Conservation (phyloP, 352 stramenopile species). For the Phytophthora fragariaefolia region DNA sequence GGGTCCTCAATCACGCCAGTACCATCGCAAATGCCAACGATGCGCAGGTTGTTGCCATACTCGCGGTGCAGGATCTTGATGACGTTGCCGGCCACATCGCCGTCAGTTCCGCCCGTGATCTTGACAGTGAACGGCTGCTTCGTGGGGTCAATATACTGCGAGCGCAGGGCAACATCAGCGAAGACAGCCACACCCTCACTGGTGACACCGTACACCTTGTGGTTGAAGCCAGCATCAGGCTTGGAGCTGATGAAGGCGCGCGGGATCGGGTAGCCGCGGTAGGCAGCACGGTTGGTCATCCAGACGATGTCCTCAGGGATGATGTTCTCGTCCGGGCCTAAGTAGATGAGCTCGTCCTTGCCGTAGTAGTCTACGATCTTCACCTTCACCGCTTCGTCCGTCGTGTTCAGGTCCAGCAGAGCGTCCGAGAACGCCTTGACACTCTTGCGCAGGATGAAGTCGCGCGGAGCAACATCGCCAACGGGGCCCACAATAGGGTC, state of each 20-base stretch:
- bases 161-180: conserved; percentile 75
- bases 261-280: conserved; percentile 80
- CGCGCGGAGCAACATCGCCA: conserved; percentile 76
- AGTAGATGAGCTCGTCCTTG: conserved; percentile 86
- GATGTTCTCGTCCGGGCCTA: conserved; percentile 87
- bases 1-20: conserved; percentile 96
- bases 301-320: conserved; percentile 80
- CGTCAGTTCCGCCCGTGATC: conserved; percentile 96
- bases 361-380: conserved; percentile 85
- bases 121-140: conserved; percentile 82
- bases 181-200: conserved; percentile 87
- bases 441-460: conserved; percentile 95
- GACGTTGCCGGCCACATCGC: conserved; percentile 97
- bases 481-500: conserved; percentile 77
- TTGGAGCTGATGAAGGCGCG: conserved; percentile 90
- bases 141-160: conserved; percentile 78
- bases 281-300: conserved; percentile 86
- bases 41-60: conserved; percentile 92
- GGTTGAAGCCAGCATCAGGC: conserved; percentile 83
- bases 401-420: conserved; percentile 82
- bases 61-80: conserved; percentile 98
- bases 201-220: conserved; percentile 89
- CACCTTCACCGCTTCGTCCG: conserved; percentile 68
- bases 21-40: conserved; percentile 93
- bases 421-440: conserved; percentile 97